A percentile compares a stretch with the other conserved stretches of the same genome.
These are phyloP conservation scores for Quambalaria eucalypti DNA, from an alignment of 1,284 basidiomycete genomes.

Conservation along the genomic window DNA sequence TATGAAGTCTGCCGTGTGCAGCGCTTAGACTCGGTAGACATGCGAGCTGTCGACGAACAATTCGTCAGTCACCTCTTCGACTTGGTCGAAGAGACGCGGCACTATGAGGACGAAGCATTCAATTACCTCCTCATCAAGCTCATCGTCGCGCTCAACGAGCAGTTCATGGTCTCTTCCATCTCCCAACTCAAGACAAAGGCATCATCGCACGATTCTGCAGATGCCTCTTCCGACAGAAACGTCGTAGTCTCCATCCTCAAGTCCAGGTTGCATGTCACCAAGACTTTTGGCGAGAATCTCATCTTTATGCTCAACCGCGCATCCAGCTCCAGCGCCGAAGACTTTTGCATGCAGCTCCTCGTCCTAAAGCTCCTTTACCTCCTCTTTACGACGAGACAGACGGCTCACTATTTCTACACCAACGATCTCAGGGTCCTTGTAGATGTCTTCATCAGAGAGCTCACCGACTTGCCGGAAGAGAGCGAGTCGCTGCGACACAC, in stretches of 20 bases:
- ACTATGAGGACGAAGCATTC: conserved; percentile 66
- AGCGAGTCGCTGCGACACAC: conserved; percentile 90
- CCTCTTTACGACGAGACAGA: conserved; percentile 84
- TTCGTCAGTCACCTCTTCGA: conserved; percentile 89
- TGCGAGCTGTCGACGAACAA: conserved; percentile 55
- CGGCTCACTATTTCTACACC: conserved; percentile 93
- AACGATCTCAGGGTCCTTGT: conserved; percentile 93
- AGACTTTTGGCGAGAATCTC: conserved; percentile 95
- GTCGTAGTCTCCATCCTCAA: conserved; percentile 74
- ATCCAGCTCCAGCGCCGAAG: conserved; percentile 56
- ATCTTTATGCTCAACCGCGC: conserved; percentile 98
- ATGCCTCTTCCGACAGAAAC: conserved; percentile 50
- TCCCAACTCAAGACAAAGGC: conserved; percentile 2
- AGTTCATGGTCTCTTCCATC: conserved; percentile 79
- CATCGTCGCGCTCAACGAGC: conserved; percentile 73
- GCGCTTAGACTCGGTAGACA: conserved; percentile 23
- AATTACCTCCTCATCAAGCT: conserved; percentile 29
- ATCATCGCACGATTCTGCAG: no score
- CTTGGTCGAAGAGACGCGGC: conserved; percentile 80
- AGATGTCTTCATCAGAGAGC: conserved; percentile 87
- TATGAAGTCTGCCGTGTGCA: conserved; percentile 35
- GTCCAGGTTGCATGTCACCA: conserved; percentile 69
- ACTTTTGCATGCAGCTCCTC: conserved; percentile 85
- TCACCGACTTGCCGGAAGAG: conserved; percentile 82
- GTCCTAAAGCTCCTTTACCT: conserved; percentile 91